Evolutionary conservation across 2,329 filamentous ascomycete genomes (phyloP).

Genomic region (Cladosporium austrohemisphaericum): DNA sequence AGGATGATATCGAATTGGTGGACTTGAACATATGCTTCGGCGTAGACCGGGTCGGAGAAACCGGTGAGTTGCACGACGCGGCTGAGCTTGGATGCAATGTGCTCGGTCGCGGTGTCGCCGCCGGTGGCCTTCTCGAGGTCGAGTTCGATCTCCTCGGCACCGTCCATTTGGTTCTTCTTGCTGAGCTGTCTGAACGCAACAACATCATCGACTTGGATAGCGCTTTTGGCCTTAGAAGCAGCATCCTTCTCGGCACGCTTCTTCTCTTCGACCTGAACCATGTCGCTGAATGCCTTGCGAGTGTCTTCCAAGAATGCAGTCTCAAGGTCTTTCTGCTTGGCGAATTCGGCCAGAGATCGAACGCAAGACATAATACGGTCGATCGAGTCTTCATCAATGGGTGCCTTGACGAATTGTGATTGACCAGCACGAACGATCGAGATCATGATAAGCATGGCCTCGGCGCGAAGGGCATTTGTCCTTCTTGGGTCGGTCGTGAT

Average conservation of each 20-base stretch:
- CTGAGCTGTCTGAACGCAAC: constrained; percentile 88
- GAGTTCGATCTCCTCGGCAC: constrained; percentile 77
- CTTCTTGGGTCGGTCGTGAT: constrained; percentile 81
- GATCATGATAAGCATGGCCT: constrained; percentile 99
- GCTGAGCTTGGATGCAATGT: constrained; percentile 89
- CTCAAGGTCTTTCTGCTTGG: constrained; percentile 84
- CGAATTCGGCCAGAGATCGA: constrained; percentile 84
- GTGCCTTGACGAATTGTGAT: constrained; percentile 96
- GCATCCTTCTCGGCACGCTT: constrained; percentile 95
- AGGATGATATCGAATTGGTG: constrained; percentile 98
- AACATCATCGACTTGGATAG: constrained; percentile 92
- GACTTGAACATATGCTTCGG: constrained; percentile 98
- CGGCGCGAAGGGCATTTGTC: constrained; percentile 89
- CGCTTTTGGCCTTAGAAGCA: constrained; percentile 85
- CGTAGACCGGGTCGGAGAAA: constrained; percentile 97
- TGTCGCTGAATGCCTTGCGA: constrained; percentile 88
- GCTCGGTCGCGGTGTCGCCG: constrained; percentile 77
- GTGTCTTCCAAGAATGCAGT: constrained; percentile 93
- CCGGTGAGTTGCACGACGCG: constrained; percentile 95
- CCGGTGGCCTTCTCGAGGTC: constrained; percentile 94
- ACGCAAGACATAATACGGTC: constrained; percentile 98
- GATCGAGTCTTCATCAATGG: constrained; percentile 97
- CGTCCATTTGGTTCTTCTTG: constrained; percentile 82
- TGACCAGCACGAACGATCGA: constrained; percentile 97
- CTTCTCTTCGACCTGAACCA: constrained; percentile 97